A percentile compares a stretch with the other conserved stretches of the same genome.
phyloP scores from a whole-genome alignment of 805 yeast species.

The Candida ipomoeae region DNA sequence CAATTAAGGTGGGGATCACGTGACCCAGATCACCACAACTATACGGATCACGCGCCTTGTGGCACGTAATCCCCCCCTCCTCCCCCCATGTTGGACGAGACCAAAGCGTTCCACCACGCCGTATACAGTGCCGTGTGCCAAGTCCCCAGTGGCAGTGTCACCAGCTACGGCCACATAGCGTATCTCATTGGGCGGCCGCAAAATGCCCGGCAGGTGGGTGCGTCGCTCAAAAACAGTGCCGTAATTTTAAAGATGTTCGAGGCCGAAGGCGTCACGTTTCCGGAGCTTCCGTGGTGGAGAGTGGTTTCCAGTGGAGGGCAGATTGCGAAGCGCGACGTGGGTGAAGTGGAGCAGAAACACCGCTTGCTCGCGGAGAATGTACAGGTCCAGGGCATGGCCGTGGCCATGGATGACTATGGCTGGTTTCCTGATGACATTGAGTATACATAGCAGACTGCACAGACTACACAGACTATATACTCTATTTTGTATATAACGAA shows the following conservation, averaged over 20 bases:
- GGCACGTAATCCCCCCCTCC: neutral
- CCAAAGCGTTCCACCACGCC: slow-evolving; percentile 54
- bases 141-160: slow-evolving; percentile 61
- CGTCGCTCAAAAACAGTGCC: slow-evolving; percentile 50
- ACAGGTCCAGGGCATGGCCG: slow-evolving; percentile 26
- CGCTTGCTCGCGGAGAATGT: slow-evolving; percentile 47
- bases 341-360: slow-evolving; percentile 45
- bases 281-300: slow-evolving; percentile 76
- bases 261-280: slow-evolving; percentile 18
- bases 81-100: slow-evolving; percentile 32
- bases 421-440: slow-evolving; percentile 62
- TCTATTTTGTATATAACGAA: too few relatives aligned
- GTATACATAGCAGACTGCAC: neutral
- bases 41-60: too few relatives aligned
- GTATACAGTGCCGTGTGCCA: slow-evolving; percentile 51
- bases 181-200: slow-evolving; percentile 56
- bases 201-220: slow-evolving; percentile 73
- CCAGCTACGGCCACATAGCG: slow-evolving; percentile 73
- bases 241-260: slow-evolving; percentile 23
- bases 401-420: slow-evolving; percentile 48
- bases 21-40: too few relatives aligned
- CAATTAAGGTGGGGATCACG: too few relatives aligned
- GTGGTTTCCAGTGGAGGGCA: slow-evolving; percentile 61
- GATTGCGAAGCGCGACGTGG: slow-evolving; percentile 50
- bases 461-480: too few relatives aligned